Evolutionary conservation across 139 green algal species (phyloP).

Genomic region (Coelastrella sp.): DNA sequence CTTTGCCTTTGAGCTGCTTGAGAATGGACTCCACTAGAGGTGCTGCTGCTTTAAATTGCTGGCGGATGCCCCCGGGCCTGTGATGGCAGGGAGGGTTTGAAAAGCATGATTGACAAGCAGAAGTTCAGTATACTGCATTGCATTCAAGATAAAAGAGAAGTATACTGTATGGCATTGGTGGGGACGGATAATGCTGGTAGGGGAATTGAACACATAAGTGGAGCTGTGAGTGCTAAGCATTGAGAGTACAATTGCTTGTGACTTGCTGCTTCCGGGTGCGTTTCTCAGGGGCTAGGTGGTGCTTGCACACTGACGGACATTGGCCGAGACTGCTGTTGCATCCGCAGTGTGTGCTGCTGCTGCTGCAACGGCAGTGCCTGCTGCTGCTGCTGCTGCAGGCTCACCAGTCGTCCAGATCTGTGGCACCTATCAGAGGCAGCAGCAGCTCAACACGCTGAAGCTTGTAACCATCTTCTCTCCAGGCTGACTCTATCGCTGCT

Average conservation of each 20-base stretch:
- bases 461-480: constrained; percentile 62
- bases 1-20: constrained; percentile 68
- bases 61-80: constrained; percentile 87
- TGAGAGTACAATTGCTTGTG: too few species aligned
- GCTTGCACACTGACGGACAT: too few species aligned
- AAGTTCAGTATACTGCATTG: too few species aligned
- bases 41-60: constrained; percentile 90
- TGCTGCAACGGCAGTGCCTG: background rate
- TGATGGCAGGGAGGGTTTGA: background rate
- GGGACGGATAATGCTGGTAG: too few species aligned
- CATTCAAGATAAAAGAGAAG: background rate
- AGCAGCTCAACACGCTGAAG: constrained; percentile 86
- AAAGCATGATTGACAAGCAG: background rate
- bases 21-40: constrained; percentile 85
- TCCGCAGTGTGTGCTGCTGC: background rate
- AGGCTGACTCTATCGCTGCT: constrained; percentile 70
- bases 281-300: too few species aligned
- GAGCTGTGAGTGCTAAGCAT: too few species aligned
- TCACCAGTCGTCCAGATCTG: constrained; percentile 93
- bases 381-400: background rate
- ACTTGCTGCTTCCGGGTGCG: too few species aligned
- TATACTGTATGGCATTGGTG: background rate
- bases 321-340: too few species aligned
- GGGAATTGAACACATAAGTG: too few species aligned
- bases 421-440: constrained; percentile 92